Percentiles rank a stretch among this genome's conserved stretches.
phyloP scores from a whole-genome alignment of 805 yeast species.

The Zygoascus bituminiphila region DNA sequence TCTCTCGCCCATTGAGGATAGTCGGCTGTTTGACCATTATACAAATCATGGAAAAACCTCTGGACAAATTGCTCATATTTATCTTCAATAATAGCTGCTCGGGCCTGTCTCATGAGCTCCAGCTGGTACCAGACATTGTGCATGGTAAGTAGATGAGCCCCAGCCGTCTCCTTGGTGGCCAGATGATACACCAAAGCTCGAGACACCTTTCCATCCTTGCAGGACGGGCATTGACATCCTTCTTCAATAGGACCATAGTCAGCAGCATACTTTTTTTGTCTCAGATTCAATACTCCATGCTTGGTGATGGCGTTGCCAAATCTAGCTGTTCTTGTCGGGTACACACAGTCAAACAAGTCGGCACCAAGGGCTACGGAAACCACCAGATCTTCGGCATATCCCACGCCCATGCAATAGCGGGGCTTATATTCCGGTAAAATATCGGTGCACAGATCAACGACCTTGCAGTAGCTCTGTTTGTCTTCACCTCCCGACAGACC shows the following conservation, averaged over 20 bases:
- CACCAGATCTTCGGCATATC: conserved; percentile 39
- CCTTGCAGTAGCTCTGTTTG: conserved; percentile 33
- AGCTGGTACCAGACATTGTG: conserved; percentile 38
- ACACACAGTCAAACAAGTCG: conserved; percentile 40
- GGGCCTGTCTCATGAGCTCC: conserved; percentile 34
- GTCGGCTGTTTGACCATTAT: conserved; percentile 25
- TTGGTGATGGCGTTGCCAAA: conserved; percentile 39
- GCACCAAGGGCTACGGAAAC: conserved; percentile 41
- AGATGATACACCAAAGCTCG: conserved; percentile 32
- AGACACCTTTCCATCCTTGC: conserved; percentile 27
- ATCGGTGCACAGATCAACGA: conserved; percentile 34
- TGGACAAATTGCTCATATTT: conserved; percentile 31
- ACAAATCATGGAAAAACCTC: conserved; percentile 28
- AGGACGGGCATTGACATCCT: conserved; percentile 36
- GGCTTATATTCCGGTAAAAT: conserved; percentile 36
- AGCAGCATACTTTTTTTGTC: conserved; percentile 28
- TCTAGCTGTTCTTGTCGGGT: conserved; percentile 38
- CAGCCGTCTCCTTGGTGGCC: conserved; percentile 36
- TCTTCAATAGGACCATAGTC: conserved; percentile 33
- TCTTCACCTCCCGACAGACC: conserved; percentile 42
- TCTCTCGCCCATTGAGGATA: conserved; percentile 38
- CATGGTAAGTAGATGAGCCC: conserved; percentile 36
- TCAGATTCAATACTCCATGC: conserved; percentile 30
- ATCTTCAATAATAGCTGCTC: conserved; percentile 33
- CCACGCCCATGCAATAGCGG: conserved; percentile 40